A percentile compares a stretch with the other conserved stretches of the same genome.
Conservation (phyloP, 2,329 filamentous ascomycete species). For the Xylariaceae sp. region DNA sequence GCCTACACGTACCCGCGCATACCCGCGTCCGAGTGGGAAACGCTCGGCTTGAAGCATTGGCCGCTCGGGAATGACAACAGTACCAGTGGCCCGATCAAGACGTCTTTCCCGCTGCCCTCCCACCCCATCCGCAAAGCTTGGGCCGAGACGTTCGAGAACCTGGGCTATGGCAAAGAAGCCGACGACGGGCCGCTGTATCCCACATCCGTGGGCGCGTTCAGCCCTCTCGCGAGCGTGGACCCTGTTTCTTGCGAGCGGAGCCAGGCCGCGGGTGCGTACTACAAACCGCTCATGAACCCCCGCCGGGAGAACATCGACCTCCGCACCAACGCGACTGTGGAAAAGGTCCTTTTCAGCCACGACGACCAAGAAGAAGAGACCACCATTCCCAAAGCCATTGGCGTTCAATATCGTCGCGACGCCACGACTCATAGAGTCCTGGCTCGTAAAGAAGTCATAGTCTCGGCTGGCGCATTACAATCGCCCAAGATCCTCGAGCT, state of each 20-base stretch:
- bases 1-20: slow-evolving; percentile 14
- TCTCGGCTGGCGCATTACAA: too few species aligned
- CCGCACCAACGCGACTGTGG: slow-evolving; percentile 9
- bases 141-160: slow-evolving; percentile 11
- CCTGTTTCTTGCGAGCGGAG: slow-evolving; percentile 11
- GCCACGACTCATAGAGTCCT: too few species aligned
- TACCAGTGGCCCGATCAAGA: slow-evolving; percentile 11
- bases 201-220: slow-evolving; percentile 19
- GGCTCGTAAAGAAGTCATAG: too few species aligned
- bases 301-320: slow-evolving; percentile 16
- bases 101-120: slow-evolving; percentile 12
- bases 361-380: too few species aligned
- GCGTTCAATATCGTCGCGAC: too few species aligned
- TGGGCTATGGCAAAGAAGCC: slow-evolving; percentile 9
- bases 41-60: slow-evolving; percentile 1
- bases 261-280: slow-evolving; percentile 18
- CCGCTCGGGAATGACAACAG: slow-evolving; percentile 11
- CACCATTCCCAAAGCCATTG: too few species aligned
- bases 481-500: too few species aligned
- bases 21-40: slow-evolving; percentile 5
- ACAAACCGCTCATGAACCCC: slow-evolving; percentile 6
- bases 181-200: too few species aligned
- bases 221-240: slow-evolving; percentile 16
- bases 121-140: slow-evolving; percentile 17
- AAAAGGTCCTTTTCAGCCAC: slow-evolving; percentile 19